Evolutionary conservation across 2,329 filamentous ascomycete genomes (phyloP).

Genomic region (Hypoxylon sp.): DNA sequence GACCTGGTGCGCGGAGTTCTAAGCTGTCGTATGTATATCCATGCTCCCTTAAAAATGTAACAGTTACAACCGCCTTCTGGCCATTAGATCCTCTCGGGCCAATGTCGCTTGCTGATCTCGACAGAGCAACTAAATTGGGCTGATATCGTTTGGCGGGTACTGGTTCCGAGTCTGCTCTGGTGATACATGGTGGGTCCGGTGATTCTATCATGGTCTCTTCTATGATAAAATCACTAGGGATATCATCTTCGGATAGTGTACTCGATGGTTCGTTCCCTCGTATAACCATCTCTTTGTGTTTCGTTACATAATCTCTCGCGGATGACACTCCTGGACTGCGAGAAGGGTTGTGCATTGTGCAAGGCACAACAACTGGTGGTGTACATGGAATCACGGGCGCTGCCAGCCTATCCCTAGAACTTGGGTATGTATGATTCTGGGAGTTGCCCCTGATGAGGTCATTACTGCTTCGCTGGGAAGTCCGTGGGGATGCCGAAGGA

Average conservation of each 20-base stretch:
- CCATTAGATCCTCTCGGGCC: conserved; percentile 47
- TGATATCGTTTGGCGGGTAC: conserved; percentile 50
- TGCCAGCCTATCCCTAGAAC: conserved; percentile 12
- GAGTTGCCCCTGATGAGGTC: conserved; percentile 4
- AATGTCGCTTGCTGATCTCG: conserved; percentile 56
- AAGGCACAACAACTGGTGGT: conserved; percentile 47
- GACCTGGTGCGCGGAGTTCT: conserved; percentile 69
- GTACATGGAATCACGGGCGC: conserved; percentile 29
- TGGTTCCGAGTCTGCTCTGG: conserved; percentile 56
- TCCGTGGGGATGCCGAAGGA: conserved; percentile 40
- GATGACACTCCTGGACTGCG: conserved; percentile 8
- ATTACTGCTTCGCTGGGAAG: conserved; percentile 34
- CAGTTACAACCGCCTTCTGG: conserved; percentile 38
- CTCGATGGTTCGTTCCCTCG: conserved; percentile 14
- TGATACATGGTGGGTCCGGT: conserved; percentile 30
- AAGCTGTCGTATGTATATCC: conserved; percentile 55
- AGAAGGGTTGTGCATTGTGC: conserved; percentile 35
- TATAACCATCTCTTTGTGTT: conserved; percentile 5
- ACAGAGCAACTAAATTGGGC: conserved; percentile 42
- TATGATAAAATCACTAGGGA: conserved; percentile 44
- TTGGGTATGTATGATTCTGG: conserved; percentile 6
- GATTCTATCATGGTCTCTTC: conserved; percentile 50
- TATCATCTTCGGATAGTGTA: conserved; percentile 17
- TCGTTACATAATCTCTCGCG: conserved; percentile 1
- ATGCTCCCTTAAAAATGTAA: conserved; percentile 47